Evolutionary conservation across 1,139 yeast genomes (phyloP).

Genomic region (Geotrichum siamense): DNA sequence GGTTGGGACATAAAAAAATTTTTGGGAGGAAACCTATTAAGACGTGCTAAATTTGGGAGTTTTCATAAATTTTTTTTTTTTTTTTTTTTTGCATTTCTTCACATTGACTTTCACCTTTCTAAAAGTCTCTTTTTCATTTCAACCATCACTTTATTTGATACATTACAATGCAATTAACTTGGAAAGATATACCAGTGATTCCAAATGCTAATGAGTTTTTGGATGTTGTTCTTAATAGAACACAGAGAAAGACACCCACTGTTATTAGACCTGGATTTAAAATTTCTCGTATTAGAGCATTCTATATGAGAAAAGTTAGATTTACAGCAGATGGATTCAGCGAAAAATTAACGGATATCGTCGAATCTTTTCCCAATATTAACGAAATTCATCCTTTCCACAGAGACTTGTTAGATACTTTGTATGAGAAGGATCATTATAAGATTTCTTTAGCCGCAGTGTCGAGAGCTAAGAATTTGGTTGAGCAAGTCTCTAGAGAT

Average conservation of each 20-base stretch:
- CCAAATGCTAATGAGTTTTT: slow-evolving; percentile 87
- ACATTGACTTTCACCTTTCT: background rate
- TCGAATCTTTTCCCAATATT: slow-evolving; percentile 88
- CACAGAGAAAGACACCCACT: slow-evolving; percentile 98
- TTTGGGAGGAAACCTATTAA: background rate
- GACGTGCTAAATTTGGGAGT: background rate
- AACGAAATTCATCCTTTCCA: slow-evolving; percentile 98
- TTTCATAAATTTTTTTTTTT: background rate
- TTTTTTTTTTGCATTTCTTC: background rate
- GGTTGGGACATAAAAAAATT: no score
- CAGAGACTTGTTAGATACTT: slow-evolving; percentile 93
- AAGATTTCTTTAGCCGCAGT: slow-evolving; percentile 95
- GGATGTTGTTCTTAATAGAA: slow-evolving; percentile 93
- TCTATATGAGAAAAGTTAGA: slow-evolving; percentile 95
- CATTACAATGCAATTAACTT: slow-evolving; percentile 76
- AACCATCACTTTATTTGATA: background rate
- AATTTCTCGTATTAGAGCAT: slow-evolving; percentile 94
- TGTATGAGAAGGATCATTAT: slow-evolving; percentile 96
- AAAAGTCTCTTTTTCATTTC: background rate
- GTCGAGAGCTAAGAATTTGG: slow-evolving; percentile 85
- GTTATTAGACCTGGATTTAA: slow-evolving; percentile 95
- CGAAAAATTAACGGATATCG: slow-evolving; percentile 80
- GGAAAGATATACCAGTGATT: slow-evolving; percentile 97
- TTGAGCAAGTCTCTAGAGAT: slow-evolving; percentile 94
- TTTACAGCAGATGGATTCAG: slow-evolving; percentile 93